phyloP scores from a whole-genome alignment of 2,329 filamentous ascomycete genomes.

The Davidsoniella eucalypti region DNA sequence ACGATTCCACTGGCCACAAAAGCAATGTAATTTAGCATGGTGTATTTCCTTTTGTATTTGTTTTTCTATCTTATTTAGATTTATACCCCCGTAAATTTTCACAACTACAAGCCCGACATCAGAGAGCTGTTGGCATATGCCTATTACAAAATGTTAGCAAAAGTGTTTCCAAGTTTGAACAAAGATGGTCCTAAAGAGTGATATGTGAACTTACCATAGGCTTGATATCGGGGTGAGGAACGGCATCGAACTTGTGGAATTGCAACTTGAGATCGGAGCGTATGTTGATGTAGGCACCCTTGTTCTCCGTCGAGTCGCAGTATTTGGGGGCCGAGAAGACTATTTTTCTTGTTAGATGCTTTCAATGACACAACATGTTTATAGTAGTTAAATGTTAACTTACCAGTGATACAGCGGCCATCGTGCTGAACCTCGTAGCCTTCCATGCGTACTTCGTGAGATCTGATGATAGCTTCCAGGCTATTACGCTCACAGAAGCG shows the following conservation, averaged over 20 bases:
- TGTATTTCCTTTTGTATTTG: neutral
- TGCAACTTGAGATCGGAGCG: slow-evolving; percentile 79
- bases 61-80: slow-evolving; percentile 9
- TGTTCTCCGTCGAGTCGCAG: slow-evolving; percentile 95
- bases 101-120: slow-evolving; percentile 32
- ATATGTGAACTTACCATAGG: slow-evolving; percentile 50
- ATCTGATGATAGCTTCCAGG: slow-evolving; percentile 85
- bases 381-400: slow-evolving; percentile 16
- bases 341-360: slow-evolving; percentile 17
- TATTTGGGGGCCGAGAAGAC: slow-evolving; percentile 97
- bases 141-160: slow-evolving; percentile 23
- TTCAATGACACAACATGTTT: neutral
- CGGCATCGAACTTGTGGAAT: slow-evolving; percentile 88
- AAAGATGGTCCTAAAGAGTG: no score
- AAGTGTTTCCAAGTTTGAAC: neutral
- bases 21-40: neutral
- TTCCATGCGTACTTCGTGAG: slow-evolving; percentile 96
- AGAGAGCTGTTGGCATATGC: slow-evolving; percentile 75
- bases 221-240: slow-evolving; percentile 87
- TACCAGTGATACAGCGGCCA: slow-evolving; percentile 84
- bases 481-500: slow-evolving; percentile 93
- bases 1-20: neutral
- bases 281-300: slow-evolving; percentile 96
- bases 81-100: neutral
- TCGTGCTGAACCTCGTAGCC: slow-evolving; percentile 98